Percentiles rank a stretch among this genome's conserved stretches.
Evolutionary conservation across 495 filamentous ascomycete species (phyloP).

Genomic region (Penicillium paradoxum): DNA sequence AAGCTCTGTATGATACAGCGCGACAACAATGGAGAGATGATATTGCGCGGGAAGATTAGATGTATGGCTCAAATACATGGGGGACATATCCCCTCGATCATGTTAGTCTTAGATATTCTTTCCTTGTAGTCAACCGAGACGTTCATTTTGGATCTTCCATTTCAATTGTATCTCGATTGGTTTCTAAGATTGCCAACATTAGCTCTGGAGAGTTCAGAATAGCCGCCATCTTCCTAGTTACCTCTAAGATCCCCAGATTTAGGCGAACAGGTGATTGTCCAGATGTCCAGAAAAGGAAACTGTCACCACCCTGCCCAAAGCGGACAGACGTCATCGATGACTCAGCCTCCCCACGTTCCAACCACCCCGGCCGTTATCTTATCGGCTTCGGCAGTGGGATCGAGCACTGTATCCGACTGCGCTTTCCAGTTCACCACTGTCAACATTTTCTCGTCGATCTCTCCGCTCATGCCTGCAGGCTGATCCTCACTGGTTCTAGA

Average conservation of each 20-base stretch:
- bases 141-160: neutral
- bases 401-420: constrained; percentile 5
- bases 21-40: constrained; percentile 26
- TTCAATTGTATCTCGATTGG: too few relatives aligned
- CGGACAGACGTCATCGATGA: neutral
- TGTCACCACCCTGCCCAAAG: too few relatives aligned
- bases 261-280: too few relatives aligned
- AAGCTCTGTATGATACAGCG: constrained; percentile 37
- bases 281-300: too few relatives aligned
- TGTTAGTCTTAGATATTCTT: neutral
- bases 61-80: neutral
- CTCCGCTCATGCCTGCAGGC: constrained; percentile 10
- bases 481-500: constrained; percentile 7
- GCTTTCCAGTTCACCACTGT: neutral
- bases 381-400: neutral
- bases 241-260: too few relatives aligned
- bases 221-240: too few relatives aligned
- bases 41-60: constrained; percentile 15
- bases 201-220: too few relatives aligned
- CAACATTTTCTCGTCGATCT: neutral
- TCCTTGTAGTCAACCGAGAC: neutral
- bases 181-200: too few relatives aligned
- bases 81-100: neutral
- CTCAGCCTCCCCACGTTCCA: constrained; percentile 6
- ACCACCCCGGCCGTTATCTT: too few relatives aligned